These are phyloP conservation scores for Paramarasmius palmivorus DNA, from an alignment of 1,284 basidiomycete genomes.

Conservation along the genomic window DNA sequence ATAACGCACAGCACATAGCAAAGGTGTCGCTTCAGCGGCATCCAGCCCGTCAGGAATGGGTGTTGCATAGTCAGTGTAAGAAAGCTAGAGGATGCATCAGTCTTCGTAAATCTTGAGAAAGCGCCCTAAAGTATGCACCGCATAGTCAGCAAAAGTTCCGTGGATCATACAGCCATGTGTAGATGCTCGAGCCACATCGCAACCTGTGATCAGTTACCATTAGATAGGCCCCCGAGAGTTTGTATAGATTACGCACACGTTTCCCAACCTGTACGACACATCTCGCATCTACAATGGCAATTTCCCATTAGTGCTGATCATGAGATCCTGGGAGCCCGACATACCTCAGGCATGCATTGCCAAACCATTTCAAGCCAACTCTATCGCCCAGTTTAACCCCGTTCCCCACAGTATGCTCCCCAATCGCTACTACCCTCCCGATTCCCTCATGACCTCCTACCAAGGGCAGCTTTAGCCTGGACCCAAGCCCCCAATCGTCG, in stretches of 20 bases:
- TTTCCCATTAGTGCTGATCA: background rate
- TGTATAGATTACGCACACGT: conserved; percentile 38
- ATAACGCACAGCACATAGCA: conserved; percentile 62
- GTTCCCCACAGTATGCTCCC: conserved; percentile 43
- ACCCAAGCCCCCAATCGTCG: conserved; percentile 52
- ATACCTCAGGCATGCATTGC: conserved; percentile 53
- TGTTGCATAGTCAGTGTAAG: conserved; percentile 65
- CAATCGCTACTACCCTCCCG: conserved; percentile 66
- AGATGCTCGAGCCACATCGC: conserved; percentile 31
- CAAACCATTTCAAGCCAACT: conserved; percentile 78
- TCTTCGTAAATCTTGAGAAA: background rate
- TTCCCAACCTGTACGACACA: conserved; percentile 60
- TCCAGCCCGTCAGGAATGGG: conserved; percentile 60
- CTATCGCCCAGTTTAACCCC: conserved; percentile 55
- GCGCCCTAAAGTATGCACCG: conserved; percentile 34
- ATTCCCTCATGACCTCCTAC: conserved; percentile 75
- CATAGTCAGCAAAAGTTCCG: conserved; percentile 54
- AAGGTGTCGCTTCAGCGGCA: conserved; percentile 59
- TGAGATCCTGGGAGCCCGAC: background rate
- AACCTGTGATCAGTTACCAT: conserved; percentile 36
- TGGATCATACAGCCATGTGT: conserved; percentile 58
- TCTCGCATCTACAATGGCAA: conserved; percentile 44
- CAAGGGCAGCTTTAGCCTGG: conserved; percentile 47
- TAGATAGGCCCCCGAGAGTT: no score
- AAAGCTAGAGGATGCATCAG: conserved; percentile 34